A percentile compares a stretch with the other conserved stretches of the same genome.
phyloP scores from a whole-genome alignment of 2,329 filamentous ascomycete genomes.

The Ceratocystis harringtonii region DNA sequence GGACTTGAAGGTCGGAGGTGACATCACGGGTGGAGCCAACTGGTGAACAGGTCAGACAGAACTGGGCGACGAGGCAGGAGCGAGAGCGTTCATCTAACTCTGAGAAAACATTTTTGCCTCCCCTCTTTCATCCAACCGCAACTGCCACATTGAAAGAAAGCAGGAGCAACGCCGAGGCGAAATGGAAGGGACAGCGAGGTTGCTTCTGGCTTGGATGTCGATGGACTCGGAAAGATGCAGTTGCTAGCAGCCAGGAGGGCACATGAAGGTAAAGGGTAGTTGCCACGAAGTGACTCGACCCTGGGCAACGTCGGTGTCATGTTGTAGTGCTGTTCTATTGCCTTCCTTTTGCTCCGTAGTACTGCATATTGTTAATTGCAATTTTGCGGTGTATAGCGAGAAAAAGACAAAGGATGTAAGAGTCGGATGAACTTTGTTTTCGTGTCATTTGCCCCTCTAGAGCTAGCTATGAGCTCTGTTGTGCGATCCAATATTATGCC shows the following conservation, averaged over 20 bases:
- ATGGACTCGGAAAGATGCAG: not conserved
- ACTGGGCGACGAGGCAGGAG: not conserved
- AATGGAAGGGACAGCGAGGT: not conserved
- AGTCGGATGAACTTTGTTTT: not conserved
- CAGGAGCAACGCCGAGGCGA: not conserved
- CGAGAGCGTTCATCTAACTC: not conserved
- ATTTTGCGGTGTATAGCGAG: not conserved
- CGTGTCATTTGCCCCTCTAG: too few relatives aligned
- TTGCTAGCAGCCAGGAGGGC: not conserved
- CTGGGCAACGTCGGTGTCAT: not conserved
- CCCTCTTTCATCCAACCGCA: not conserved
- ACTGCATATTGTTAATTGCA: not conserved
- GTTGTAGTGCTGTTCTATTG: not conserved
- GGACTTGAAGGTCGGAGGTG: not conserved
- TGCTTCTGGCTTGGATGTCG: not conserved
- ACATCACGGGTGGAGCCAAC: constrained; percentile 1
- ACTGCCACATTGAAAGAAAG: not conserved
- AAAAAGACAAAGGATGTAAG: not conserved
- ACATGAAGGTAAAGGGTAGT: not conserved
- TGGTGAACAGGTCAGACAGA: not conserved
- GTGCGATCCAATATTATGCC: too few relatives aligned
- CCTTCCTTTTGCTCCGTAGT: not conserved
- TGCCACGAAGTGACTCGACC: not conserved
- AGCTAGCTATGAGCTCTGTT: too few relatives aligned
- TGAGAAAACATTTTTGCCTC: not conserved